Evolutionary conservation across 2,329 filamentous ascomycete species (phyloP).

Genomic region (Arthrobotrys iridis): DNA sequence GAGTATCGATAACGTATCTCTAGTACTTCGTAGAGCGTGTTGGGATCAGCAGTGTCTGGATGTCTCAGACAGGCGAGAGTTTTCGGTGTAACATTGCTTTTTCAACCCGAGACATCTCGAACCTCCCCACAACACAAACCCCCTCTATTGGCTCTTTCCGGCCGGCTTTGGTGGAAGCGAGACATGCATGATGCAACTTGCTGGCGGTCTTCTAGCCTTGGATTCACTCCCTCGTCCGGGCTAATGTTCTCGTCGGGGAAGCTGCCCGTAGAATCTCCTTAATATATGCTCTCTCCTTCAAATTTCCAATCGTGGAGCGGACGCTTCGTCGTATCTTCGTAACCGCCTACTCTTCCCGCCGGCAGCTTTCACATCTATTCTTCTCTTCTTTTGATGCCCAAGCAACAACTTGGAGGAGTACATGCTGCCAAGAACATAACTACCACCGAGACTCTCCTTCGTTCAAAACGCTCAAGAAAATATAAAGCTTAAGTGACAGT

Average conservation of each 20-base stretch:
- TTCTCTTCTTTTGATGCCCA: slow-evolving; percentile 5
- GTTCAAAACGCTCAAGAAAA: not conserved
- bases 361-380: slow-evolving; percentile 4
- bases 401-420: not conserved
- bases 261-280: slow-evolving; percentile 27
- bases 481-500: slow-evolving; percentile 34
- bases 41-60: not conserved
- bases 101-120: slow-evolving; percentile 32
- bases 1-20: not conserved
- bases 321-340: slow-evolving; percentile 5
- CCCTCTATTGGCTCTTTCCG: slow-evolving; percentile 20
- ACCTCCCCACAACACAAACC: slow-evolving; percentile 42
- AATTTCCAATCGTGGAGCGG: slow-evolving; percentile 44
- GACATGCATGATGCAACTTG: slow-evolving; percentile 48
- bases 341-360: slow-evolving; percentile 23
- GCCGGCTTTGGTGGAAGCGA: slow-evolving; percentile 43
- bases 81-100: slow-evolving; percentile 23
- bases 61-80: slow-evolving; percentile 46
- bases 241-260: slow-evolving; percentile 22
- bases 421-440: slow-evolving; percentile 47
- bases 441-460: no score
- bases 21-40: not conserved
- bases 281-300: slow-evolving; percentile 36
- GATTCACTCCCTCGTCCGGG: not conserved
- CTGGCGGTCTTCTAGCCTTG: slow-evolving; percentile 19